Evolutionary conservation across 1,139 yeast species (phyloP), one percentile per base, ranked within the genome.

Genomic region (Candida mesenterica): DNA sequence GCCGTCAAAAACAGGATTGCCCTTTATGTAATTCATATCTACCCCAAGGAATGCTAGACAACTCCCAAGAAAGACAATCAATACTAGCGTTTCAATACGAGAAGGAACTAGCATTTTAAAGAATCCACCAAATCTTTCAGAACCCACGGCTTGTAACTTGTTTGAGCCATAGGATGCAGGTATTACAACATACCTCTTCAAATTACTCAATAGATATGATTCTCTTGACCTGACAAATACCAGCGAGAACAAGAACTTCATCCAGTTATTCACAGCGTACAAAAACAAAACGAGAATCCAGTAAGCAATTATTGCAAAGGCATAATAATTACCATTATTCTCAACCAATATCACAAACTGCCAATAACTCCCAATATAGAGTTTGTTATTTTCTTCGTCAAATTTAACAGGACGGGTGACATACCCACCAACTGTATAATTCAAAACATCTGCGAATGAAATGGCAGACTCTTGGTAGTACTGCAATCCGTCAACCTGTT

Each of bases 241-340:
- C 30, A 31, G 31, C 4, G 72, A 72, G 28, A 53, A 52, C 20
- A 65, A 39, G 4, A 49, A 18, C 32, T 50, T 56, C 12, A 37
- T 17, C 75, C 77, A 69, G 48, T 77, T 73, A 33, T 59, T 49
- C 13, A 70, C 28, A 3, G 65, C 61, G 3, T 72, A 69, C 22
- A 68, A 20, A 1, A 76, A 17, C 40, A 76, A 48, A 6, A 78
- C 58, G 3, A 68, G 36, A 1, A 61, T 66, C 79, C 82, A 76
- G 46, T 65, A 77, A 0, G 73, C 76, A 20, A 76, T 44, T 17
- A 67, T 37, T 2, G 69, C 80, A 15, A 67, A 55, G 8, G 82
- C 82, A 45, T 71, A 65, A 42, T 57, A 72, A 35, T 71, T 58
- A 3, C 79, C 65, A 34, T 27, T 41, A 34, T 59, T 55, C 40